Evolutionary conservation across 495 filamentous ascomycete genomes (phyloP).

Genomic region (Hypomontagnella submonticulosa): DNA sequence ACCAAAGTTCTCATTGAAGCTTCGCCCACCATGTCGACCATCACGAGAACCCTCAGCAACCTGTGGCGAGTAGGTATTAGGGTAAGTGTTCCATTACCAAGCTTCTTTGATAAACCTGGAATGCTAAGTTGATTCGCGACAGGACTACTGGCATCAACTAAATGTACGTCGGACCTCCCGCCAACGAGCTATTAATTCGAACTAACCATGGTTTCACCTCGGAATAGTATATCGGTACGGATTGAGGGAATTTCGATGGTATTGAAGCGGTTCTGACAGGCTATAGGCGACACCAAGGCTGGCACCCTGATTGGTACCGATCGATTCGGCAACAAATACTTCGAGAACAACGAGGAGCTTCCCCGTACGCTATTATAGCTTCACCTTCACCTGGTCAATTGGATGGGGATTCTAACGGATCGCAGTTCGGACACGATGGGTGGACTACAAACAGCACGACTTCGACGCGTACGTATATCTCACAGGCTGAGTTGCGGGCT

Average conservation of each 20-base stretch:
- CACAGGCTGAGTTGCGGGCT: constrained; percentile 5
- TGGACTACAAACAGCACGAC: constrained; percentile 92
- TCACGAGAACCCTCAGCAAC: constrained; percentile 86
- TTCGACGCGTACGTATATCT: constrained; percentile 76
- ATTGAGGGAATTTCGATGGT: not conserved
- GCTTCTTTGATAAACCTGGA: not conserved
- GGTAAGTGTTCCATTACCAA: constrained; percentile 58
- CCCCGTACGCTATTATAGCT: constrained; percentile 70
- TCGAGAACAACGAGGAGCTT: constrained; percentile 94
- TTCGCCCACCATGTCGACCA: constrained; percentile 84
- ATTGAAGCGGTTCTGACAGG: constrained; percentile 47
- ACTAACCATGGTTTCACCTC: constrained; percentile 34
- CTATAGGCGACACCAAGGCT: constrained; percentile 92
- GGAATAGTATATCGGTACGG: constrained; percentile 74
- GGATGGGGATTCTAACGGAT: constrained; percentile 38
- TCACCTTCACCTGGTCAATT: not conserved
- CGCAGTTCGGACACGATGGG: constrained; percentile 94
- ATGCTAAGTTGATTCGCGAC: constrained; percentile 38
- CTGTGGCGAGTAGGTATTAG: constrained; percentile 86
- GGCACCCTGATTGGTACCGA: constrained; percentile 87
- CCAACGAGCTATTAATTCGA: constrained; percentile 41
- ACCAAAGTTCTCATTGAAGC: constrained; percentile 43
- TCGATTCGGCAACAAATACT: constrained; percentile 96
- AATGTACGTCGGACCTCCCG: constrained; percentile 69
- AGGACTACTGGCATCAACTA: constrained; percentile 94